phyloP scores from a whole-genome alignment of 1,139 yeast genomes.

The Hemisphaericaspora subhashii region DNA sequence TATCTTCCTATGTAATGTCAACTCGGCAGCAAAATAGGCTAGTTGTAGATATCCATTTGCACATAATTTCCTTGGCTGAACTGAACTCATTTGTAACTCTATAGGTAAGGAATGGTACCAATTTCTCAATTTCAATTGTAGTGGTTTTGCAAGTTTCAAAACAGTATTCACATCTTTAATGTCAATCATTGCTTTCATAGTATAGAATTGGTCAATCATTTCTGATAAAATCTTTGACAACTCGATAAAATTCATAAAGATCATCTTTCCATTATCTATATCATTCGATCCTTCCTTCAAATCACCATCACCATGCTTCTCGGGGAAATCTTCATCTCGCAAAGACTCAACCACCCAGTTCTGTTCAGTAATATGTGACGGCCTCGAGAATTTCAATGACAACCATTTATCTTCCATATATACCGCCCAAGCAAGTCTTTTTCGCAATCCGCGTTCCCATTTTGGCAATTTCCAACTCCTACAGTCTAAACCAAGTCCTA shows the following conservation, averaged over 20 bases:
- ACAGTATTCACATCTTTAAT: conserved; percentile 63
- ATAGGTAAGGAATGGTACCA: conserved; percentile 85
- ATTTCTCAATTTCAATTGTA: conserved; percentile 71
- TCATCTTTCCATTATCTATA: conserved; percentile 67
- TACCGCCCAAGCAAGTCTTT: conserved; percentile 91
- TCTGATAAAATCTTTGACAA: conserved; percentile 71
- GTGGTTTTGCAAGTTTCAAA: conserved; percentile 75
- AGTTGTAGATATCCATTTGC: conserved; percentile 76
- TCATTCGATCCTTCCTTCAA: conserved; percentile 64
- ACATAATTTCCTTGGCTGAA: conserved; percentile 60
- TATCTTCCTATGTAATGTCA: conserved; percentile 79
- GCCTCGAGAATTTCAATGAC: conserved; percentile 72
- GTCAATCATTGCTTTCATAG: conserved; percentile 62
- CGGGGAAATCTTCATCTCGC: conserved; percentile 74
- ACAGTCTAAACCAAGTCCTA: conserved; percentile 85
- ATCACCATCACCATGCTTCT: conserved; percentile 58
- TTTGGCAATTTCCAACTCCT: conserved; percentile 85
- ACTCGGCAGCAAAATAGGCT: conserved; percentile 85
- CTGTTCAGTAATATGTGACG: conserved; percentile 67
- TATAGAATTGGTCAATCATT: conserved; percentile 67
- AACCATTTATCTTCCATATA: conserved; percentile 89
- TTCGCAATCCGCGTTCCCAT: conserved; percentile 87
- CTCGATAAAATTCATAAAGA: conserved; percentile 69
- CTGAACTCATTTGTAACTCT: conserved; percentile 63
- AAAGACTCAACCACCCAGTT: conserved; percentile 72